A percentile compares a stretch with the other conserved stretches of the same genome.
phyloP scores from a whole-genome alignment of 345 rosid species.

The Lenwebbia sp. region DNA sequence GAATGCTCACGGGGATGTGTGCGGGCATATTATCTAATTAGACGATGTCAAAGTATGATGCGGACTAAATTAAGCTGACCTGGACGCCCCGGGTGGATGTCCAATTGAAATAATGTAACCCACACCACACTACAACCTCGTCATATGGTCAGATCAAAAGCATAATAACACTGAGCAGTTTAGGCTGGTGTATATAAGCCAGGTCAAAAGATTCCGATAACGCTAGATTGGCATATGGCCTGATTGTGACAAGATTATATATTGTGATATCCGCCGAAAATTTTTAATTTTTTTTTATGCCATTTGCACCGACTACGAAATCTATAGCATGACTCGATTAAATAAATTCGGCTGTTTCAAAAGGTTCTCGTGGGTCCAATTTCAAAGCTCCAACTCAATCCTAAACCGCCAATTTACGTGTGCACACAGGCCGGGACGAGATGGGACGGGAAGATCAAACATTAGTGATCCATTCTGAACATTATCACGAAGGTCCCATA shows the following conservation, averaged over 20 bases:
- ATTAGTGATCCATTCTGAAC: no score
- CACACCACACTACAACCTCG: not conserved
- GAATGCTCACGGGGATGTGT: not conserved
- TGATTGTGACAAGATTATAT: not conserved
- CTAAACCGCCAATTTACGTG: not conserved
- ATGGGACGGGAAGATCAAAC: not conserved
- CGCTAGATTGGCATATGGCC: not conserved
- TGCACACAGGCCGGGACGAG: accelerated
- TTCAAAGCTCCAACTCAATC: not conserved
- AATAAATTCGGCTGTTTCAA: not conserved
- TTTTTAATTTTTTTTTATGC: not conserved
- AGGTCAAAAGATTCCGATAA: not conserved
- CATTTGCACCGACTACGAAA: not conserved
- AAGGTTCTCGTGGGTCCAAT: not conserved
- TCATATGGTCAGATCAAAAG: not conserved
- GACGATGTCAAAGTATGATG: not conserved
- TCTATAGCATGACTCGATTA: not conserved
- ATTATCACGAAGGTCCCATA: no score
- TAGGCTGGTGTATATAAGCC: not conserved
- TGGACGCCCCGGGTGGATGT: not conserved
- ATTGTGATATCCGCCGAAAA: not conserved
- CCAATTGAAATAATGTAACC: not conserved
- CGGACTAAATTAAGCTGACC: not conserved
- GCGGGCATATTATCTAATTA: not conserved
- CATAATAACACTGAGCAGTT: not conserved